These are phyloP conservation scores for Sutorius eximius DNA, from an alignment of 1,284 basidiomycete genomes.

Conservation along the genomic window DNA sequence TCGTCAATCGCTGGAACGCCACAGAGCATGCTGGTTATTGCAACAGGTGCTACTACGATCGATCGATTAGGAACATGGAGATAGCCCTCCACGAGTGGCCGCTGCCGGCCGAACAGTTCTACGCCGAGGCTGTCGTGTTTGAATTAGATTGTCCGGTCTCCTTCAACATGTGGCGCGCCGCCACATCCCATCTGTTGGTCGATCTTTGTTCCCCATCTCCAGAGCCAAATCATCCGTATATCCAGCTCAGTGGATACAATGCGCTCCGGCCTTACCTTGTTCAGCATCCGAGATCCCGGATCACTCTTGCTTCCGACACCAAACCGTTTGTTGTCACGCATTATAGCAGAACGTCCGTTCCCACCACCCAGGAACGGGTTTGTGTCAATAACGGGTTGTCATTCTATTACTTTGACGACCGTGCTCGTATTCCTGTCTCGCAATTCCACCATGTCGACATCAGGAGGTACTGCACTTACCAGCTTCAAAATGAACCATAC, in stretches of 20 bases:
- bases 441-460: constrained; percentile 11
- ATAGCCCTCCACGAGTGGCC: constrained; percentile 53
- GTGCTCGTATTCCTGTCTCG: constrained; percentile 21
- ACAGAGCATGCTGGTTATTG: constrained; percentile 15
- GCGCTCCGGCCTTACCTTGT: too few relatives aligned
- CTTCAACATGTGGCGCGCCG: neutral
- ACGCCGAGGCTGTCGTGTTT: constrained; percentile 20
- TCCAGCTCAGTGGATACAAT: neutral
- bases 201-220: constrained; percentile 30
- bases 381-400: constrained; percentile 39
- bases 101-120: constrained; percentile 33
- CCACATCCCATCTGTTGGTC: constrained; percentile 40
- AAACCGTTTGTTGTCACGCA: constrained; percentile 40
- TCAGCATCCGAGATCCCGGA: too few relatives aligned
- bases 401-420: constrained; percentile 24
- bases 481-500: constrained; percentile 37
- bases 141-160: too few relatives aligned
- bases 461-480: constrained; percentile 31
- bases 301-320: too few relatives aligned
- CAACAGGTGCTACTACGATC: constrained; percentile 35
- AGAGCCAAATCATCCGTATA: neutral
- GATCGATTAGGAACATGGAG: constrained; percentile 19
- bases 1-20: too few relatives aligned
- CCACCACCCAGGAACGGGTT: constrained; percentile 24
- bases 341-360: constrained; percentile 34